These are phyloP conservation scores for Fusarium abutilonis DNA, from an alignment of 2,329 filamentous ascomycete species.

Conservation along the genomic window DNA sequence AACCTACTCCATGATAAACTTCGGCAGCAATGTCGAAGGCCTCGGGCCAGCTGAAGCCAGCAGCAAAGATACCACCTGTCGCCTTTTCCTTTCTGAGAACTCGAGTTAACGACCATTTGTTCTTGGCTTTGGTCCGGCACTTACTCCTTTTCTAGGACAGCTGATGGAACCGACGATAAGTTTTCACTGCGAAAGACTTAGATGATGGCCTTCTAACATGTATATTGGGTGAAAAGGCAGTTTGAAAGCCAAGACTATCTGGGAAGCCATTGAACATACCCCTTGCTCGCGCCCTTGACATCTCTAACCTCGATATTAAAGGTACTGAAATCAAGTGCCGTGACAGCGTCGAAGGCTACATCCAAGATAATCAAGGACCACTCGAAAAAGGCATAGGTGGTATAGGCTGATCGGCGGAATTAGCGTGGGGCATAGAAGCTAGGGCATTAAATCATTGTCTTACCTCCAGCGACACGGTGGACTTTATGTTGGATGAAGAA, in stretches of 20 bases:
- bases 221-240: constrained; percentile 46
- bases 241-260: constrained; percentile 67
- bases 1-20: constrained; percentile 86
- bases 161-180: constrained; percentile 57
- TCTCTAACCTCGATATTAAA: constrained; percentile 91
- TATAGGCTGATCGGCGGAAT: constrained; percentile 75
- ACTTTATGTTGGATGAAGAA: constrained; percentile 99
- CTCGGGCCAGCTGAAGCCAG: constrained; percentile 77
- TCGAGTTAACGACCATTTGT: constrained; percentile 35
- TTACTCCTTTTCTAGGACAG: constrained; percentile 77
- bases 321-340: constrained; percentile 86
- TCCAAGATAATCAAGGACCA: constrained; percentile 96
- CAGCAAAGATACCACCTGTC: constrained; percentile 73
- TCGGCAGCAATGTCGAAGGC: constrained; percentile 85
- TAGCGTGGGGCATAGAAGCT: constrained; percentile 27
- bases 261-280: constrained; percentile 98
- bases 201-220: constrained; percentile 47
- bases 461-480: constrained; percentile 91
- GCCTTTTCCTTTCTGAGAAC: constrained; percentile 76
- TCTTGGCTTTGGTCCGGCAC: constrained; percentile 47
- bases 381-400: constrained; percentile 96
- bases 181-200: constrained; percentile 61
- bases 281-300: constrained; percentile 89
- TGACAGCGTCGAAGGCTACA: constrained; percentile 95
- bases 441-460: constrained; percentile 45